These are phyloP conservation scores for Trypanosoma scelopori DNA, from an alignment of 208 protist genomes.

Conservation along the genomic window DNA sequence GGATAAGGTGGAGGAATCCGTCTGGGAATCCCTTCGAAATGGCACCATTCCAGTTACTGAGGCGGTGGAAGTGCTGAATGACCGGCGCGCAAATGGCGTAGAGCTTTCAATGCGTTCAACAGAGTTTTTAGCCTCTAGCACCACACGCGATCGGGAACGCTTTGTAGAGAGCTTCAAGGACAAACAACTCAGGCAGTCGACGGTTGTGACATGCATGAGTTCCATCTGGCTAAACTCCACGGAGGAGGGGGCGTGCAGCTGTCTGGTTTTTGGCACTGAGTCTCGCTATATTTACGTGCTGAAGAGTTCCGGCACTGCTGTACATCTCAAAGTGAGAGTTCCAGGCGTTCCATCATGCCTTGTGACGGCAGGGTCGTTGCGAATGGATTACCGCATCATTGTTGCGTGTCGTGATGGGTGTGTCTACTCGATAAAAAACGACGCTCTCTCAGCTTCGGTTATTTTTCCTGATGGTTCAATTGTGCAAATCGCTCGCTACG, in stretches of 20 bases:
- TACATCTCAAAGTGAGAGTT: conserved; percentile 66
- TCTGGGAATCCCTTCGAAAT: conserved; percentile 62
- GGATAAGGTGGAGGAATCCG: conserved; percentile 46
- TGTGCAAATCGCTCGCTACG: conserved; percentile 75
- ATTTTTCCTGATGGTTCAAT: conserved; percentile 91
- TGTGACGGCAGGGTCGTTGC: conserved; percentile 62
- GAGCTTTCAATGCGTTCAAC: conserved; percentile 69
- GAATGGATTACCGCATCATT: conserved; percentile 92
- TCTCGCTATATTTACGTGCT: conserved; percentile 81
- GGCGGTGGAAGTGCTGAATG: conserved; percentile 47
- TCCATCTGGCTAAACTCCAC: conserved; percentile 62
- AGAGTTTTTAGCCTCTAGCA: conserved; percentile 73
- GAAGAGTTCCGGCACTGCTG: conserved; percentile 38
- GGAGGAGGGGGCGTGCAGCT: conserved; percentile 56
- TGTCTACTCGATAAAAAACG: conserved; percentile 94
- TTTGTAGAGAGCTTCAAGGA: conserved; percentile 45
- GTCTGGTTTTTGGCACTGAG: conserved; percentile 94
- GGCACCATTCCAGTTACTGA: conserved; percentile 34
- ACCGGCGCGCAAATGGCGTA: conserved; percentile 48
- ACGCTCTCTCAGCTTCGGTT: conserved; percentile 58
- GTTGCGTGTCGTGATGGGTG: conserved; percentile 89
- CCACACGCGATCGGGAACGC: conserved; percentile 36
- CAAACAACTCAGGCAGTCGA: conserved; percentile 61
- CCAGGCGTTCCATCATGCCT: conserved; percentile 71
- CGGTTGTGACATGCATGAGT: conserved; percentile 87